Evolutionary conservation across 495 filamentous ascomycete species (phyloP), one percentile per base, ranked within the genome.

Genomic region (Xylaria telfairii): DNA sequence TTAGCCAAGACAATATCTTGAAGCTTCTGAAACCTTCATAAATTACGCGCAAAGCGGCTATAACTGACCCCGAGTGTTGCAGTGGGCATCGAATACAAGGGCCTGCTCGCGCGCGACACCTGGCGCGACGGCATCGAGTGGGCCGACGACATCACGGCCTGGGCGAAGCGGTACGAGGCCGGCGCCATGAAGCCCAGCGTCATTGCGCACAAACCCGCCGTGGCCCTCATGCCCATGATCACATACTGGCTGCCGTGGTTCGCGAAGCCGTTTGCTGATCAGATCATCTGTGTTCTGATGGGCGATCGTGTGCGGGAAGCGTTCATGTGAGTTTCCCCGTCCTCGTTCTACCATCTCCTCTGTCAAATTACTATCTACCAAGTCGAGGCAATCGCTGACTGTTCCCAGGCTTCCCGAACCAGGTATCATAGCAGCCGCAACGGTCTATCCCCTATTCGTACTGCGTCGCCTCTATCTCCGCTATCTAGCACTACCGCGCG

Each of bases 101-200:
- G 74, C 9, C 62, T 70, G 13, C 64, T 81, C 10, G 54, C 75
- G 63, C 70, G 76, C 44, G 59, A 80, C 13, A 83, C 83, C 0
- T 92, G 88, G 80, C 72, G 51, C 1, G 89, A 92, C 78, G 90
- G 90, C 0, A 76, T 90, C 62, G 87, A 92, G 24, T 92, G 89
- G 83, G 78, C 87, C 10, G 87, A 92, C n/a, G 89, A 92, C 61
- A 76, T 91, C 26, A 78, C 74, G 4, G 82, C 76, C 19, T 92
- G 90, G 90, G 84, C 85, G n/a, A 76, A 83, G 59, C 72, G 71
- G 15, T 92, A 92, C 74, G 89, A 92, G 76, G 76, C 71, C 57
- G 73, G 77, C 28, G 78, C 72, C 53, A 91, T 93, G 90, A 78
- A 73, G 65, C 76, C 76, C 0, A 78, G 73, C 26, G 44, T 13